These are phyloP conservation scores for Neurospora sp. DNA, from an alignment of 495 filamentous ascomycete species.

Conservation along the genomic window DNA sequence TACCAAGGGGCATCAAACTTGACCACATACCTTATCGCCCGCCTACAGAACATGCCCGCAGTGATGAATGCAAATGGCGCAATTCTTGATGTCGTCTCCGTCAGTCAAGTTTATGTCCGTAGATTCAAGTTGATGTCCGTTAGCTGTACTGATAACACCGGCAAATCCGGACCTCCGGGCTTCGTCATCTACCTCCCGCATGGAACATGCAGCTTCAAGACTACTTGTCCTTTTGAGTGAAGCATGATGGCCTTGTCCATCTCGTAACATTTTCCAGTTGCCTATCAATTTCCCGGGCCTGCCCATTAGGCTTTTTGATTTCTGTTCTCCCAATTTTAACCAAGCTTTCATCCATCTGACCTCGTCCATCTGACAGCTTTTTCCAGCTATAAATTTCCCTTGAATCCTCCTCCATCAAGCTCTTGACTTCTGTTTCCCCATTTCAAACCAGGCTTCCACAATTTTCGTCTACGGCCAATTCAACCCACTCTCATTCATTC, in stretches of 20 bases:
- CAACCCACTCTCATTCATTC: neutral
- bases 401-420: neutral
- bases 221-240: neutral
- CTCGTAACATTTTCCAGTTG: neutral
- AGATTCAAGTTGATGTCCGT: neutral
- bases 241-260: neutral
- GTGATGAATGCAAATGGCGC: neutral
- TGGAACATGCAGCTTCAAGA: neutral
- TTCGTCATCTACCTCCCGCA: neutral
- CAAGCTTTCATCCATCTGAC: neutral
- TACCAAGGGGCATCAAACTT: neutral
- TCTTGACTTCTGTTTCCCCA: neutral
- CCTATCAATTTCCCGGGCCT: neutral
- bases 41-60: neutral
- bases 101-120: neutral
- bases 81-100: neutral
- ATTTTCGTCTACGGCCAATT: neutral
- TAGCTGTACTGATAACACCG: neutral
- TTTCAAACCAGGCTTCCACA: neutral
- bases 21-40: neutral
- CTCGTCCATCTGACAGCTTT: neutral
- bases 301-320: neutral
- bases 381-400: neutral
- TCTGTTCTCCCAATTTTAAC: neutral
- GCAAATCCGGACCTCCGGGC: neutral